Base-by-base conservation (phyloP, 139 green algal species). In the Raphidocelis subcapitata region DNA sequence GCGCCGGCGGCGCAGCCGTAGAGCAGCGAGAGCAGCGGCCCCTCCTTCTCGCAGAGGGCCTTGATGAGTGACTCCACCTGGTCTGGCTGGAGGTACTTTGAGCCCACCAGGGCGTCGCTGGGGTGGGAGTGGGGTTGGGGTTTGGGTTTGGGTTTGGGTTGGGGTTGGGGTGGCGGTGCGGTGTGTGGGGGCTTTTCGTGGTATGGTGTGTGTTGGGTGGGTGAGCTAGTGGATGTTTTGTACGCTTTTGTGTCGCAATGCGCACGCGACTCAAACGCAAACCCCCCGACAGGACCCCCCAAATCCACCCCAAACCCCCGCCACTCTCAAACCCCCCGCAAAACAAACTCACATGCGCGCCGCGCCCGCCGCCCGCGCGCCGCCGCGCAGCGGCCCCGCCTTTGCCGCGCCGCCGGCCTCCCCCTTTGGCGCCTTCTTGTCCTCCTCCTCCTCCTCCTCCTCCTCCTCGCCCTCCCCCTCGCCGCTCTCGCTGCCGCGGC, bases 11-110 rank as follows among this genome's bases (percentile, higher is more conserved):
- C 33, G 36, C 63, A 56, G 28, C 74, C 70, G 59, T 82, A 97
- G 18, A 98, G 81, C 60, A 88, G 83, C 16, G 60, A 59, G 47
- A 97, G 75, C 18, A 98, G 72, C 57, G 54, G 67, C 29, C 60
- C 75, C 82, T 97, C 90, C 23, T 80, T 68, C 15, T 36, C 41
- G 92, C 94, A 98, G 63, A 97, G 82, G 29, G 82, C 80, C 49
- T 72, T 65, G 69, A 98, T 59, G 54, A 94, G 72, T 54, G 90
- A 87, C 55, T 84, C 75, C 36, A 94, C 91, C 70, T 98, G 90
- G 41, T 81, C 66, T 12, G 88, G 84, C 0, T 87, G 91, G 67
- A 97, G 83, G 79, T 88, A 95, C 57, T 89, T 79, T n/a, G n/a
- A n/a, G n/a, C n/a, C n/a, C n/a, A 49, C 41, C 8, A 49, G 41